These are phyloP conservation scores for Helotiales sp. DNA, from an alignment of 2,329 filamentous ascomycete species.

Conservation along the genomic window DNA sequence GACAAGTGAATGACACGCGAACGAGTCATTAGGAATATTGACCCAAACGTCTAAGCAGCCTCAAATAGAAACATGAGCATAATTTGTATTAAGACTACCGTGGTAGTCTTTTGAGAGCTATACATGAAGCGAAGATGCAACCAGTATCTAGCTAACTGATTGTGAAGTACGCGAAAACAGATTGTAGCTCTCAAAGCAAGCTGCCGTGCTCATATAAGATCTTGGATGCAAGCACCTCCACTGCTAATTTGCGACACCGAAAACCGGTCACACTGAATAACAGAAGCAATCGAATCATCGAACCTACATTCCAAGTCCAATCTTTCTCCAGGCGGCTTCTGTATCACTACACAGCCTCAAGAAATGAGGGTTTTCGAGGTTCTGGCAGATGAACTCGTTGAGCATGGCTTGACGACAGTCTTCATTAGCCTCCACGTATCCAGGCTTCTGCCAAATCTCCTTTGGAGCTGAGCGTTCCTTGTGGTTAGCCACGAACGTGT, in stretches of 20 bases:
- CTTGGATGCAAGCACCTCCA: background rate
- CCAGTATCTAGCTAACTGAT: background rate
- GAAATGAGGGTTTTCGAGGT: slow-evolving; percentile 55
- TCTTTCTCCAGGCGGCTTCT: slow-evolving; percentile 53
- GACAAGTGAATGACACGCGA: no score
- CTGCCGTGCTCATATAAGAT: background rate
- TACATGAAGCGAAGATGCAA: background rate
- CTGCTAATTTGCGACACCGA: background rate
- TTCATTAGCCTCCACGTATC: slow-evolving; percentile 38
- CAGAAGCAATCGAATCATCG: background rate
- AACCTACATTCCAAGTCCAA: slow-evolving; percentile 38
- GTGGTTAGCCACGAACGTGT: slow-evolving; percentile 34
- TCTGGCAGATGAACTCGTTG: slow-evolving; percentile 56
- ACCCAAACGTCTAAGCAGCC: background rate
- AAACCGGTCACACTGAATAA: background rate
- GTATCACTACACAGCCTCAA: slow-evolving; percentile 56
- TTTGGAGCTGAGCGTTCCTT: slow-evolving; percentile 32
- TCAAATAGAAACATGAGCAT: background rate
- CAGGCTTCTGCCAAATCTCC: slow-evolving; percentile 38
- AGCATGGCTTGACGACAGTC: slow-evolving; percentile 50
- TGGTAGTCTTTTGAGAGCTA: background rate
- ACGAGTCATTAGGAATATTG: no score
- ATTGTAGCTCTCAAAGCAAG: no score
- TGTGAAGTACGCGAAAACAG: no score
- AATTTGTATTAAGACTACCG: background rate